phyloP scores from a whole-genome alignment of 805 yeast species.

The Komagataella pseudopastoris region DNA sequence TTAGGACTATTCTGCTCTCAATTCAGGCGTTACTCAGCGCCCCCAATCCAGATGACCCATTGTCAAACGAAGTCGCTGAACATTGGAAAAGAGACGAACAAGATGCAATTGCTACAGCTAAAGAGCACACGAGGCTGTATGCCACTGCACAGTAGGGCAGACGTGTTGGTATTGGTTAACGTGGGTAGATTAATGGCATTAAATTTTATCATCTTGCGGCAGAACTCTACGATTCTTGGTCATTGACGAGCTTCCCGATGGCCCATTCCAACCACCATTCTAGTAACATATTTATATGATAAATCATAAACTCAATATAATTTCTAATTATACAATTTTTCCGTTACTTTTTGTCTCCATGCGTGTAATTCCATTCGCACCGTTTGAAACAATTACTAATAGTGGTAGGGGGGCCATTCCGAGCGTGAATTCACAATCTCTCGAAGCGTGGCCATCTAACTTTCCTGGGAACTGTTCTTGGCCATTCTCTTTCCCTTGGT shows the following conservation, averaged over 20 bases:
- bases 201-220: not conserved
- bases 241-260: not conserved
- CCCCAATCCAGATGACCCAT: conserved; percentile 96
- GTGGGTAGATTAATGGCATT: not conserved
- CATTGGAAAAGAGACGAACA: conserved; percentile 86
- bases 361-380: too few relatives aligned
- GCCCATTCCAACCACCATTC: not conserved
- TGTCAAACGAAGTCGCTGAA: conserved; percentile 95
- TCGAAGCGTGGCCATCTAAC: too few relatives aligned
- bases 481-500: too few relatives aligned
- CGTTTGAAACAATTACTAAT: too few relatives aligned
- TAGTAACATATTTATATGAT: not conserved
- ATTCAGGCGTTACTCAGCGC: conserved; percentile 90
- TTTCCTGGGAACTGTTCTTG: too few relatives aligned
- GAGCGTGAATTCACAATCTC: too few relatives aligned
- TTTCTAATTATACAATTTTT: not conserved
- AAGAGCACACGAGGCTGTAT: conserved; percentile 55
- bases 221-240: not conserved
- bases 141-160: conserved; percentile 20
- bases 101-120: conserved; percentile 70
- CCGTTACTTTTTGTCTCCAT: too few relatives aligned
- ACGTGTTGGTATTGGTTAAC: not conserved
- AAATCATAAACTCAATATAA: too few relatives aligned
- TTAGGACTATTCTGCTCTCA: conserved; percentile 79
- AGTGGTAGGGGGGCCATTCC: too few relatives aligned